phyloP scores from a whole-genome alignment of 441 rosid species.

The Gossypium schwendimanii region DNA sequence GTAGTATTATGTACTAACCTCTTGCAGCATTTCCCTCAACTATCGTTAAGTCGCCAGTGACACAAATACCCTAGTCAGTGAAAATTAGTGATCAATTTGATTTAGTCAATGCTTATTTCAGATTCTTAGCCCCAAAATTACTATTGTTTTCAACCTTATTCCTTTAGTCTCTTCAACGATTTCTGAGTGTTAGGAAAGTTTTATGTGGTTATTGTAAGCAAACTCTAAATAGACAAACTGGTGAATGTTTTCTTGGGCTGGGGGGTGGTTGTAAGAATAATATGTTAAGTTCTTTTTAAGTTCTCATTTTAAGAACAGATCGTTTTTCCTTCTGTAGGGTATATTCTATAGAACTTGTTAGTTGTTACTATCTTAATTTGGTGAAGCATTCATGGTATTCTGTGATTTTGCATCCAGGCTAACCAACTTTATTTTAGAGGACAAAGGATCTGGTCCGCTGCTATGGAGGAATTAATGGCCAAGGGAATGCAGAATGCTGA shows the following conservation, averaged over 20 bases:
- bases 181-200: background rate
- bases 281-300: background rate
- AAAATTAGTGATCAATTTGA: background rate
- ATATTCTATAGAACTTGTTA: background rate
- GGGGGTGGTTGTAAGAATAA: background rate
- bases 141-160: background rate
- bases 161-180: background rate
- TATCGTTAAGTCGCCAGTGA: background rate
- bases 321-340: background rate
- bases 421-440: constrained; percentile 48
- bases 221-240: background rate
- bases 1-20: background rate
- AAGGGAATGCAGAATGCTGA: constrained; percentile 53
- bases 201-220: background rate
- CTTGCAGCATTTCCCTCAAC: background rate
- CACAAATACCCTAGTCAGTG: background rate
- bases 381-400: background rate
- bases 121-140: background rate
- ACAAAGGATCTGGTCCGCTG: constrained; percentile 60
- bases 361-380: background rate
- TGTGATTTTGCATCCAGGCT: constrained; percentile 22
- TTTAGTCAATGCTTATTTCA: background rate
- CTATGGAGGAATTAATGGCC: constrained; percentile 49
- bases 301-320: background rate
- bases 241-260: background rate